Conservation (phyloP, 352 stramenopile species). For the Phytophthora hibernalis region DNA sequence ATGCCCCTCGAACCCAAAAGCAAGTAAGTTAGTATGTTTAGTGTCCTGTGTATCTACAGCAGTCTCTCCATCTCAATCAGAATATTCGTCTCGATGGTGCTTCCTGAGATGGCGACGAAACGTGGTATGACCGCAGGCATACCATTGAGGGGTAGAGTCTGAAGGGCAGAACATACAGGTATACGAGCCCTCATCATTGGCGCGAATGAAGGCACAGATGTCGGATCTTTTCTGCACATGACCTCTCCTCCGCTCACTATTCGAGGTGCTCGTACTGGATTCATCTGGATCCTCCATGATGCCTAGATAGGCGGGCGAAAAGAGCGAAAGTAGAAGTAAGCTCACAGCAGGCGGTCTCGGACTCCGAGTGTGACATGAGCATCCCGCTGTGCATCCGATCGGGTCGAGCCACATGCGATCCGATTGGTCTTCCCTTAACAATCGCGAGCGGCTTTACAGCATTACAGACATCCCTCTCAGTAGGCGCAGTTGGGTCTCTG, state of each 20-base stretch:
- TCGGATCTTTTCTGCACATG: neutral
- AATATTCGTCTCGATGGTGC: neutral
- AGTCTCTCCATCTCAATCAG: neutral
- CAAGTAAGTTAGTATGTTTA: neutral
- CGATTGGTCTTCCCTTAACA: too few relatives aligned
- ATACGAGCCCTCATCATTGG: neutral
- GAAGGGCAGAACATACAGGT: neutral
- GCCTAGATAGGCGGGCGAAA: too few relatives aligned
- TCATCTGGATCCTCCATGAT: too few relatives aligned
- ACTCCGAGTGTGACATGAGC: too few relatives aligned
- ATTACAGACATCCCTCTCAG: too few relatives aligned
- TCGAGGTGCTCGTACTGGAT: neutral
- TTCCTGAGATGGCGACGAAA: neutral
- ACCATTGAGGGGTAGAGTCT: neutral
- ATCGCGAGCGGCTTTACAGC: too few relatives aligned
- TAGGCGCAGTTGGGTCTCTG: too few relatives aligned
- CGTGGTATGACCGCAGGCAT: neutral
- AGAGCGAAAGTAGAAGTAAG: too few relatives aligned
- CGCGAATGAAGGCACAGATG: neutral
- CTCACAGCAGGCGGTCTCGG: too few relatives aligned
- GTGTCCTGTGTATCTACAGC: neutral
- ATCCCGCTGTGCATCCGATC: too few relatives aligned
- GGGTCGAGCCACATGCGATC: too few relatives aligned
- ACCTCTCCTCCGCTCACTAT: neutral
- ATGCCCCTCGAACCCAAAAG: neutral